These are phyloP conservation scores for Ciborinia camelliae DNA, from an alignment of 2,329 filamentous ascomycete species.

Conservation along the genomic window DNA sequence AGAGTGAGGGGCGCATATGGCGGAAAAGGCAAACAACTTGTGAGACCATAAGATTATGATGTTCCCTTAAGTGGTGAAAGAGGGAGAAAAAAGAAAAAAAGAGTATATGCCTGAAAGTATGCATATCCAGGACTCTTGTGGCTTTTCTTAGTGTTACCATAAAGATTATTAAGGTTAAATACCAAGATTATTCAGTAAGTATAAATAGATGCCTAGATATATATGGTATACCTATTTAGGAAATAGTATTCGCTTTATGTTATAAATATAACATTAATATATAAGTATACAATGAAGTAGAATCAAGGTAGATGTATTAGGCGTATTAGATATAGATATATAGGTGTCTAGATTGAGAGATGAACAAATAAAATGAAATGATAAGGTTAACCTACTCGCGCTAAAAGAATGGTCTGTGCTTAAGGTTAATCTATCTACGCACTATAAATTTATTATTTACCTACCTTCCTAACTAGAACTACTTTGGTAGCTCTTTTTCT, in stretches of 20 bases:
- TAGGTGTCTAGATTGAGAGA: background rate
- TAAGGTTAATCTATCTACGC: too few relatives aligned
- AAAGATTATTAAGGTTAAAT: background rate
- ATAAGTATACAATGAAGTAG: background rate
- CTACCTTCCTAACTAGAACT: too few relatives aligned
- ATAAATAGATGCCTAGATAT: background rate
- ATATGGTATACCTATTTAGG: background rate
- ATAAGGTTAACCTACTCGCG: too few relatives aligned
- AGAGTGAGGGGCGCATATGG: conserved; percentile 7
- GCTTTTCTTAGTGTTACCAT: background rate
- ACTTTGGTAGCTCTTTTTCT: too few relatives aligned
- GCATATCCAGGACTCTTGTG: background rate
- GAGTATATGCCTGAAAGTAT: background rate
- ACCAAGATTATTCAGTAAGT: too few relatives aligned
- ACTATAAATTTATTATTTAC: too few relatives aligned
- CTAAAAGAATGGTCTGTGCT: too few relatives aligned
- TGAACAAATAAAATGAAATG: background rate
- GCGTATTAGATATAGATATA: too few relatives aligned
- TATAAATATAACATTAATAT: too few relatives aligned
- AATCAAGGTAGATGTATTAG: background rate
- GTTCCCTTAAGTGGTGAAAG: background rate
- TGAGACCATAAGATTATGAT: background rate
- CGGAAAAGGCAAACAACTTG: background rate
- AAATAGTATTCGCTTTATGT: background rate
- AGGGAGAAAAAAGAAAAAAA: background rate